Conservation (phyloP, 495 filamentous ascomycete genomes). For the Pseudoneurospora amorphoporcata region DNA sequence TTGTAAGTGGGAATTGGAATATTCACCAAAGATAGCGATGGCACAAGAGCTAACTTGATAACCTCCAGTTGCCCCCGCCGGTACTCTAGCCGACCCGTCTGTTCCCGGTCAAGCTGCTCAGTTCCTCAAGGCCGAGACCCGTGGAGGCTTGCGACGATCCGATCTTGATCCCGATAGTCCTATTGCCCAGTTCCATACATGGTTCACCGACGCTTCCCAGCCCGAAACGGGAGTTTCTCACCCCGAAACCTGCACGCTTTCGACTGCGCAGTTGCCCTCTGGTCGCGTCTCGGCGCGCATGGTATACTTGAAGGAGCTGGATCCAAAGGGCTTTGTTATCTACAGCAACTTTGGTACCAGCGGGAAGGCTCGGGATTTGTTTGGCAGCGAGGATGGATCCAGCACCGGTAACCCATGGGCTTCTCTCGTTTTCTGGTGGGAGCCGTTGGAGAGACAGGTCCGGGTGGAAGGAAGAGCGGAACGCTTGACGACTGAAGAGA, state of each 20-base stretch:
- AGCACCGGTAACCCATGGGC: slow-evolving; percentile 51
- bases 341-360: slow-evolving; percentile 86
- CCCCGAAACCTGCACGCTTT: slow-evolving; percentile 66
- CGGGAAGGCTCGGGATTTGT: slow-evolving; percentile 56
- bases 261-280: slow-evolving; percentile 76
- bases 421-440: slow-evolving; percentile 67
- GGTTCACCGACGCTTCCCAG: slow-evolving; percentile 65
- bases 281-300: slow-evolving; percentile 75
- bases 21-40: neutral
- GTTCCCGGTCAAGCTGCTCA: slow-evolving; percentile 47
- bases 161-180: slow-evolving; percentile 49
- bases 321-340: slow-evolving; percentile 71
- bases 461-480: slow-evolving; percentile 68
- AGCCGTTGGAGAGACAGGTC: slow-evolving; percentile 71
- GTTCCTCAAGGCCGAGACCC: slow-evolving; percentile 38
- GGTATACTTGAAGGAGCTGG: slow-evolving; percentile 87
- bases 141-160: slow-evolving; percentile 37
- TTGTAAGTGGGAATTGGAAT: slow-evolving; percentile 27
- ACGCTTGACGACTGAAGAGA: slow-evolving; percentile 60
- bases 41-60: slow-evolving; percentile 30
- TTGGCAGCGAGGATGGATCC: slow-evolving; percentile 15
- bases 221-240: slow-evolving; percentile 46
- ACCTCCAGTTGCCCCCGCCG: slow-evolving; percentile 33
- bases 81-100: slow-evolving; percentile 11
- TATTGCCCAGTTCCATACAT: slow-evolving; percentile 72